phyloP scores from a whole-genome alignment of 768 basidiomycete genomes.

The Auricularia sp. region DNA sequence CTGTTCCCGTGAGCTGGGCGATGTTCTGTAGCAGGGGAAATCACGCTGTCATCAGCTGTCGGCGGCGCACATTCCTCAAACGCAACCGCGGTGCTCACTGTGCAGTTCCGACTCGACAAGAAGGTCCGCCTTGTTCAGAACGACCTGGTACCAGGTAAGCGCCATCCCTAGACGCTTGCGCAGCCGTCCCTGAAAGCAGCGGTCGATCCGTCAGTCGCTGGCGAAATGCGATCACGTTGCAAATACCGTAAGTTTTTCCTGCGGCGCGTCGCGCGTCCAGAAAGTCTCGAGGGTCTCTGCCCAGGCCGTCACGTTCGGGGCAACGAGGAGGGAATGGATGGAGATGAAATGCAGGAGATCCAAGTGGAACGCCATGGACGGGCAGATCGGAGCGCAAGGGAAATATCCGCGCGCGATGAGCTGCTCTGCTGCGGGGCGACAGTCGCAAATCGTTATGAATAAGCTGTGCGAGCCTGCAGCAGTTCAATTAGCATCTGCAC shows the following conservation, averaged over 20 bases:
- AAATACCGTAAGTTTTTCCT: neutral
- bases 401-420: constrained; percentile 3
- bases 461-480: too few species aligned
- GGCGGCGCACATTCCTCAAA: too few species aligned
- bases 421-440: neutral
- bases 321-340: neutral
- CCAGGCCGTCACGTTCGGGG: constrained; percentile 7
- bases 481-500: too few species aligned
- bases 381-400: constrained; percentile 5
- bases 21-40: too few species aligned
- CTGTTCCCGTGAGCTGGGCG: too few species aligned
- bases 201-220: neutral
- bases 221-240: too few species aligned
- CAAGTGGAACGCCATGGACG: constrained; percentile 4
- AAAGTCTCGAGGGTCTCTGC: neutral
- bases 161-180: neutral
- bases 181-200: neutral
- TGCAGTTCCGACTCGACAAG: neutral
- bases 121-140: neutral
- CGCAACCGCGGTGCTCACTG: neutral
- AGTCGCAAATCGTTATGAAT: neutral
- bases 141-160: neutral
- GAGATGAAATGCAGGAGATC: constrained; percentile 4
- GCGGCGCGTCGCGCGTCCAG: neutral
- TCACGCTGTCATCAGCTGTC: too few species aligned